Base-by-base conservation (phyloP, 495 filamentous ascomycete genomes). In the Neurospora cerealis region DNA sequence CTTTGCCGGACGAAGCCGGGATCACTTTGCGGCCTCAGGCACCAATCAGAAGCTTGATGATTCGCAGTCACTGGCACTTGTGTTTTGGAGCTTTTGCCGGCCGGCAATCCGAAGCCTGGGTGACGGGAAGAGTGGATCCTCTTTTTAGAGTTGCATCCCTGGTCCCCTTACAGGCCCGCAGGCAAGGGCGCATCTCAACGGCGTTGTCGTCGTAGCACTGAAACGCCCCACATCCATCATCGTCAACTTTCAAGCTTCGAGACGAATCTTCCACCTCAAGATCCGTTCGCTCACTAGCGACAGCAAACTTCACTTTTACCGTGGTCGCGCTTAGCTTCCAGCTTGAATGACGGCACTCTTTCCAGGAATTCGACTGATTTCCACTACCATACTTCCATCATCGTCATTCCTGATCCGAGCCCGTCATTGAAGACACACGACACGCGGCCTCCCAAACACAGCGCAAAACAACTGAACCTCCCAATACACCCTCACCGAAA, bases 1-100 rank as follows among this genome's bases (percentile, higher is more conserved):
- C 76, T 72, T 73, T 75, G 74, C 75, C 79, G 80, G 80, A 73
- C 72, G 79, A 79, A 80, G 75, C 78, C 80, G 80, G 54, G 80
- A 73, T 32, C 39, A 7, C 3, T 34, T 40, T 37, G 2, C n/a
- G 70, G 78, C 78, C 78, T 80, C 72, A 80, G 77, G 78, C 77
- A 70, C 1, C 15, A 69, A 69, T 41, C 54, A 66, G 54, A 34
- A 66, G 54, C 54, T 66, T 19, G 54, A 66, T 66, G 54, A 66
- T 66, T 66, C 54, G 13, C 28, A 66, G 24, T 41, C 11, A 40
- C 11, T 40, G 38, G 38, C 38, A 13, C 10, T 60, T 60, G 24
- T 17, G 5, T 9, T 24, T 17, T 15, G 54, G 28, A 34, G 38
- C 8, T 28, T 19, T 24, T 19, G 15, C 48, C 71, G 32, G 32